Base-by-base conservation (phyloP, 805 yeast genomes). In the Wickerhamomyces strasburgensis region DNA sequence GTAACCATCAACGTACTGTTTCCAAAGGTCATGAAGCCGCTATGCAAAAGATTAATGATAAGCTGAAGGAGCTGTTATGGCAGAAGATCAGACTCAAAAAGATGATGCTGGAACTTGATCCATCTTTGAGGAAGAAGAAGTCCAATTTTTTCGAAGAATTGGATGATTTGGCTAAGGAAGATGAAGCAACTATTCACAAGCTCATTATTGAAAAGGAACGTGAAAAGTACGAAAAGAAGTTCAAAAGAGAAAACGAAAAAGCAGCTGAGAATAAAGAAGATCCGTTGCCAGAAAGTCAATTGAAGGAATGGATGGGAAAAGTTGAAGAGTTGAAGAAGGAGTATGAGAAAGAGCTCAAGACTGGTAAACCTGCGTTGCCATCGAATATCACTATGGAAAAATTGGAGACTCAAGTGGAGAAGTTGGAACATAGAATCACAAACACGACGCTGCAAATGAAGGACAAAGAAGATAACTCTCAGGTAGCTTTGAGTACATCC, bases 1-100 rank as follows among this genome's bases (percentile, higher is more conserved):
- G 98, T 83, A 89, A 89, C 70, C 98, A 89, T 73, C 98, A 89
- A 70, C 80, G 96, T 61, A 78, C 95, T 14, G 88, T 89, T 8
- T 75, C 88, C 34, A 90, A 89, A 57, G 76, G 77, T 5, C 97
- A 90, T 55, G 94, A 84, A 32, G 74, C 75, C 17, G 70, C 88
- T 5, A 86, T 90, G 42, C 84, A 78, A 47, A 86, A 82, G 57
- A 87, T 87, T 31, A 75, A 67, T 47, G 94, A 83, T 37, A 79
- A 72, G 50, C 74, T 90, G 39, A 74, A 78, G 51, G 97, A 89
- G 62, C 68, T 88, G 64, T 61, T 75, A 37, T 89, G 96, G 95
- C 86, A 83, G 51, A 84, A 80, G 58, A 75, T 81, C 37, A 70
- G 95, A 44, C 58, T 70, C 30, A 85, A 86, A 64, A 72, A 71